phyloP scores from a whole-genome alignment of 331 rosid species.

The Phaseolus coccineus region DNA sequence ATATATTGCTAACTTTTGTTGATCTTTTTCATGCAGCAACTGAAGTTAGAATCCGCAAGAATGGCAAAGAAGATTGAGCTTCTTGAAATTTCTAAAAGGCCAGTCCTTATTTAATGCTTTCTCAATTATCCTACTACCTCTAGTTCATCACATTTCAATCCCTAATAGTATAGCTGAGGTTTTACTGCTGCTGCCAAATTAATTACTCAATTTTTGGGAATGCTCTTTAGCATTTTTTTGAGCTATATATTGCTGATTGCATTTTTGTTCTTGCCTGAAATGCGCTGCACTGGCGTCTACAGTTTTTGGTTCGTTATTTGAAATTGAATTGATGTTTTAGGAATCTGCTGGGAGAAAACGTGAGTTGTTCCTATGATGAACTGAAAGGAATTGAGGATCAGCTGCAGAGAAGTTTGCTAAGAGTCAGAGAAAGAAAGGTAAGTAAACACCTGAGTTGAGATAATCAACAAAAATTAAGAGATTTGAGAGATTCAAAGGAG shows the following conservation, averaged over 20 bases:
- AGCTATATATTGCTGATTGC: background rate
- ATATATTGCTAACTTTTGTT: background rate
- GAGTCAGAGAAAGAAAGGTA: constrained; percentile 68
- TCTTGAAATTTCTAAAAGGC: constrained; percentile 61
- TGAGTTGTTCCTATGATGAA: constrained; percentile 64
- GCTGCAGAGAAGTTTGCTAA: constrained; percentile 55
- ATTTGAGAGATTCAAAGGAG: background rate
- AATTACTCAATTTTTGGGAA: background rate
- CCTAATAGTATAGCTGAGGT: background rate
- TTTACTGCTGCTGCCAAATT: background rate
- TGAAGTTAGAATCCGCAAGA: constrained; percentile 52
- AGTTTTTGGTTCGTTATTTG: constrained; percentile 5
- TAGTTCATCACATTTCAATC: background rate
- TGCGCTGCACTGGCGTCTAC: background rate
- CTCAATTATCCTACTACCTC: background rate
- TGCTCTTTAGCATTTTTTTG: background rate
- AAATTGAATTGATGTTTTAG: constrained; percentile 44
- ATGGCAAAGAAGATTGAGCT: constrained; percentile 56
- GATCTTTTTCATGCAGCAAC: constrained; percentile 41
- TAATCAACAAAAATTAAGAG: background rate
- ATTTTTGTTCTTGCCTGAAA: background rate
- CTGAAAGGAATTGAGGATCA: constrained; percentile 55
- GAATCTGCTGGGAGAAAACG: constrained; percentile 62
- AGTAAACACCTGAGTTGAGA: background rate
- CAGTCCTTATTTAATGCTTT: constrained; percentile 12